Evolutionary conservation across 2,329 filamentous ascomycete species (phyloP), one percentile per base, ranked within the genome.

Genomic region (Sporothrix euskadiensis): DNA sequence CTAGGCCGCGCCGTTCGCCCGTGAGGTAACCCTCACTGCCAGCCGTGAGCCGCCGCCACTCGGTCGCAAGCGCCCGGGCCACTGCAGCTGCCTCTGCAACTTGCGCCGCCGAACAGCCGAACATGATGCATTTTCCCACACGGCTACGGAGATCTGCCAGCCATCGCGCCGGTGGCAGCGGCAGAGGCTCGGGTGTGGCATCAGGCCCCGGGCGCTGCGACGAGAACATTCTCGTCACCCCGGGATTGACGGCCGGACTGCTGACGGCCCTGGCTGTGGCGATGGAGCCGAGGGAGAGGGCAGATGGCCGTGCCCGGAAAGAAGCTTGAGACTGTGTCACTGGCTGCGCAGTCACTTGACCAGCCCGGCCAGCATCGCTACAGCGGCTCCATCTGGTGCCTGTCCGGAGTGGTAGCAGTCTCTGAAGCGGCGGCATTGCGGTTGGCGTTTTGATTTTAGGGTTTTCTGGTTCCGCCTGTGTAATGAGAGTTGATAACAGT

Each of bases 1-100:
- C 88, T 47, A 95, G 79, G 0, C 92, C 88, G 69, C 89, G 85
- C 76, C 87, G 85, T 74, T 86, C 84, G 12, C 85, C 87, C 0
- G 90, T 92, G 75, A 96, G 81, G 80, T 90, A 97, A 0, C 93
- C 93, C 78, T 95, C 91, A 73, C 89, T 89, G 0, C 92, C 92
- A 0, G 90, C 92, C 41, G 92, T 82, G 73, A 96, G 82, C 76
- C 89, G 88, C 59, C 91, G 84, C 93, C 93, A 96, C 76, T 93
- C 89, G 9, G 79, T 81, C 1, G 88, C 85, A 30, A 94, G 80
- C 54, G 87, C 84, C 63, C 85, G 82, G 32, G 93, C 79, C n/a
- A 94, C 85, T 1, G 78, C 78, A 0, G 86, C 88, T 0, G 90
- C 91, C 69, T 88, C 85, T 7, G 82, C 77, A 4, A 88, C 83